phyloP scores from a whole-genome alignment of 257 asterid genomes.

The Solanum raphanifolium region DNA sequence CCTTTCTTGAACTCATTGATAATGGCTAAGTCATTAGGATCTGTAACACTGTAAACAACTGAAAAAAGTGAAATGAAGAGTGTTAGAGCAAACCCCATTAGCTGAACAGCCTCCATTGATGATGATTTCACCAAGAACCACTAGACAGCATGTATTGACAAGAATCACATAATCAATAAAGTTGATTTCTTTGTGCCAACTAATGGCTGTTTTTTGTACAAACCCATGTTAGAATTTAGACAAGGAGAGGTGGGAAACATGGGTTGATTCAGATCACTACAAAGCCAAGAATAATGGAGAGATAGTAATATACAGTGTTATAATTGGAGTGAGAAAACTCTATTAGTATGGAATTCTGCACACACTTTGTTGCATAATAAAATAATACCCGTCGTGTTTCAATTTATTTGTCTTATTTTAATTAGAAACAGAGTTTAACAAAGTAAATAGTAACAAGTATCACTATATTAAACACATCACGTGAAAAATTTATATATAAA shows the following conservation, averaged over 20 bases:
- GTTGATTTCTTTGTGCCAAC: not conserved
- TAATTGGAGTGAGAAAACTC: constrained; percentile 52
- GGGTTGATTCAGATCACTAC: constrained; percentile 15
- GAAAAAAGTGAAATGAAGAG: constrained; percentile 20
- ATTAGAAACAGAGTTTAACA: no score
- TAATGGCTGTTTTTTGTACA: constrained; percentile 10
- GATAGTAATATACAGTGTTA: not conserved
- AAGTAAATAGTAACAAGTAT: no score
- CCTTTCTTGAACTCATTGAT: constrained; percentile 54
- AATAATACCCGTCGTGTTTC: accelerated
- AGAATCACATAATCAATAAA: not conserved
- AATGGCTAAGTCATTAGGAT: constrained; percentile 53
- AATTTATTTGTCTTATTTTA: no score
- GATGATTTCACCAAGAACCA: constrained; percentile 12
- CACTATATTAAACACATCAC: not conserved
- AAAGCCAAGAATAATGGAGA: constrained; percentile 8
- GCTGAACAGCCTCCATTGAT: constrained; percentile 31
- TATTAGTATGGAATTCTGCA: not conserved
- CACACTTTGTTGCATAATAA: not conserved
- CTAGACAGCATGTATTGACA: constrained; percentile 20
- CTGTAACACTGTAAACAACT: constrained; percentile 31
- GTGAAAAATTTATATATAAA: not conserved
- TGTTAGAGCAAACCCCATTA: constrained; percentile 10
- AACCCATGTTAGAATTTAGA: constrained; percentile 24
- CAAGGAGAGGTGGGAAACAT: constrained; percentile 16